phyloP scores from a whole-genome alignment of 169 alveolate genomes.

The Plasmodium vinckei region DNA sequence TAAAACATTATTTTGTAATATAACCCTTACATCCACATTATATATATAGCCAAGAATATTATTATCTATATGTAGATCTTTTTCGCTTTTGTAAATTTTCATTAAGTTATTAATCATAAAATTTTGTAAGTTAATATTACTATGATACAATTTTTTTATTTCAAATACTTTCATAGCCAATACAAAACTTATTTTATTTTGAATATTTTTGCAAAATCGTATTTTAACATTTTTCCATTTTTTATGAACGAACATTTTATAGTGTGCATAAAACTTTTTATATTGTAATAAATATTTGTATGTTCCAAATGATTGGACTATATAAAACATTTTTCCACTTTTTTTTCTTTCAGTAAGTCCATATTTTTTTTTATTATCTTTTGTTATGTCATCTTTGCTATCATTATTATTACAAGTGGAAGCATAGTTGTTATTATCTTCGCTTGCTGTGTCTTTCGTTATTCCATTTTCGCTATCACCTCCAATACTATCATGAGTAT shows the following conservation, averaged over 20 bases:
- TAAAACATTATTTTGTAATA: constrained; percentile 52
- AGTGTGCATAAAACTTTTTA: constrained; percentile 45
- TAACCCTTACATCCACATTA: constrained; percentile 55
- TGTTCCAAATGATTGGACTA: constrained; percentile 46
- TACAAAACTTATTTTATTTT: constrained; percentile 47
- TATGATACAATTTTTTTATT: constrained; percentile 40
- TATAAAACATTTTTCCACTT: constrained; percentile 17
- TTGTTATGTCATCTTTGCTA: constrained; percentile 1
- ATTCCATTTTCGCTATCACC: not conserved
- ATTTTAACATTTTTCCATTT: constrained; percentile 48
- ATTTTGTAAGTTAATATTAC: constrained; percentile 52
- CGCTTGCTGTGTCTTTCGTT: not conserved
- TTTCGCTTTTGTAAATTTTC: constrained; percentile 69
- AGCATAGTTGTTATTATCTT: not conserved
- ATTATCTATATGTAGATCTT: constrained; percentile 41
- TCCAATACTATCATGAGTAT: not conserved
- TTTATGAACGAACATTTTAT: constrained; percentile 32
- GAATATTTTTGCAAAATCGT: constrained; percentile 45
- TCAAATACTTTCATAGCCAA: constrained; percentile 64
- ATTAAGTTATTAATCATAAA: constrained; percentile 63
- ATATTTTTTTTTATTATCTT: constrained; percentile 15
- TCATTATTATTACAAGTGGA: constrained; percentile 4
- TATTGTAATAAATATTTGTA: constrained; percentile 50
- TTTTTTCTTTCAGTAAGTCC: constrained; percentile 32
- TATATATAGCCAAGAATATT: constrained; percentile 31